A percentile compares a stretch with the other conserved stretches of the same genome.
Evolutionary conservation across 345 rosid genomes (phyloP).

Genomic region (Viola odorata): DNA sequence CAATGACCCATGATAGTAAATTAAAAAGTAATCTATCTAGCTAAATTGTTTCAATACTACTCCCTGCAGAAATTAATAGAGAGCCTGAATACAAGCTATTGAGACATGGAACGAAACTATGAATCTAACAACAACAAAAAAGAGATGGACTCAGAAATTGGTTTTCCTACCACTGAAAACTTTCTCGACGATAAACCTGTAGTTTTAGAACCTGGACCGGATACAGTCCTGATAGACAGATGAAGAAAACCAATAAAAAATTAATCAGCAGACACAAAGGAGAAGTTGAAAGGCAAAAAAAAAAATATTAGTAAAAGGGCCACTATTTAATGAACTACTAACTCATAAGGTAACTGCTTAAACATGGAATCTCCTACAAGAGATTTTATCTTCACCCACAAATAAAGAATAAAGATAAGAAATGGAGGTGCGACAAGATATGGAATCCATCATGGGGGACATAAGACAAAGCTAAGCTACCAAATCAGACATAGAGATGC

Average conservation of each 20-base stretch:
- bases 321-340: background rate
- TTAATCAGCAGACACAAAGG: background rate
- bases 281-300: background rate
- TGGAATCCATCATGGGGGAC: background rate
- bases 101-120: background rate
- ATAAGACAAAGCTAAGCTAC: background rate
- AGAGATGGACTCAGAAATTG: slow-evolving; percentile 1
- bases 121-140: slow-evolving; percentile 1
- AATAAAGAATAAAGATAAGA: background rate
- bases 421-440: background rate
- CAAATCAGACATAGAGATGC: slow-evolving; percentile 7
- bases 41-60: background rate
- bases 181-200: slow-evolving; percentile 32
- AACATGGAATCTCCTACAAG: background rate
- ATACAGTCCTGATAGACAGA: slow-evolving; percentile 34
- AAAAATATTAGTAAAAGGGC: background rate
- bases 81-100: background rate
- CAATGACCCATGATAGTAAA: background rate
- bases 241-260: slow-evolving; percentile 1
- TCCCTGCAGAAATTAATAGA: background rate
- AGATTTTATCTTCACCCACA: background rate
- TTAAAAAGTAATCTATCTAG: background rate
- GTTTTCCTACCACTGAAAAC: slow-evolving; percentile 39
- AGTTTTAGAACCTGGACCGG: slow-evolving; percentile 30
- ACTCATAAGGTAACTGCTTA: background rate